Evolutionary conservation across 148 eudicot genomes (phyloP), one percentile per base, ranked within the genome.

Genomic region (Chenopodium formosanum): DNA sequence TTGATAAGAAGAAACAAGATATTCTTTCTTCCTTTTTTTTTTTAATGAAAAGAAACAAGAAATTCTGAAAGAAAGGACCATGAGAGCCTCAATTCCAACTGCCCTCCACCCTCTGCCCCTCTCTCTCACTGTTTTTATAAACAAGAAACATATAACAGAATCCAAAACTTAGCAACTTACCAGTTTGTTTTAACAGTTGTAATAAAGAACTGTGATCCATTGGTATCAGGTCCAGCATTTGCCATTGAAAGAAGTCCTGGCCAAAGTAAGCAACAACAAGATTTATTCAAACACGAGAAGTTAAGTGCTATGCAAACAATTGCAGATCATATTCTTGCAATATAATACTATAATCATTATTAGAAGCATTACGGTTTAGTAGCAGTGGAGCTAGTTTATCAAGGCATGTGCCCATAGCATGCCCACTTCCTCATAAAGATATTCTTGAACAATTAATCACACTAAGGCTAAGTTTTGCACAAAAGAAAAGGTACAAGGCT

Each of bases 161-260:
- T 73, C 53, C 25, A 63, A 14, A 40, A 52, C 52, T 23, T 11
- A 70, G 62, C 46, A 34, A 66, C 44, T 80, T 79, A 88, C 90
- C 90, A 88, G 81, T 67, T 73, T 34, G 90, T 88, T 75, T 25
- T 77, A 34, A 88, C 88, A 44, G 88, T 82, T n/a, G 83, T 79
- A 56, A 73, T 81, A 16, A 86, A 83, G 79, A 69, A 86, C 77
- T 81, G 86, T 63, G 85, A 85, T 53, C 85, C 95, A 50, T 92
- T 92, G 64, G 87, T 88, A 76, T 90, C 92, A 60, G 89, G 87
- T 77, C 92, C 90, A 78, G 92, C 88, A 84, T 95, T 95, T 78
- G 93, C 94, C 92, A 88, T 95, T 48, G 98, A 95, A 12, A 95
- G 86, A 81, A 87, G 27, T 74, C 98, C 98, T 95, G 44, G 32